phyloP scores from a whole-genome alignment of 2,329 filamentous ascomycete genomes.

The Thielaviopsis populi region DNA sequence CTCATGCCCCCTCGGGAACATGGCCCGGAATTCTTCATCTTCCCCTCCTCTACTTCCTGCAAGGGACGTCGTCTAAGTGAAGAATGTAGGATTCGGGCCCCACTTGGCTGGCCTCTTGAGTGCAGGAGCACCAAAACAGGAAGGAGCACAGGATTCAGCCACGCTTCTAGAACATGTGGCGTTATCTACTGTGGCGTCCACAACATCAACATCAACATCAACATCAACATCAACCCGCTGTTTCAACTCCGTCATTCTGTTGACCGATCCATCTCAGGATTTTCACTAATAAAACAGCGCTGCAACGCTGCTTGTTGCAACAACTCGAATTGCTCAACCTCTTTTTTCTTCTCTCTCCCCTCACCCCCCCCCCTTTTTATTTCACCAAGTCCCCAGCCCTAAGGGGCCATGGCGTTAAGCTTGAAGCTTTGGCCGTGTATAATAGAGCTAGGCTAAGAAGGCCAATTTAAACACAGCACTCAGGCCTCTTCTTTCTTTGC shows the following conservation, averaged over 20 bases:
- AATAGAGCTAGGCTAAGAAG: background rate
- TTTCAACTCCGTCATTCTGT: background rate
- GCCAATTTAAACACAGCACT: background rate
- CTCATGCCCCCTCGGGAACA: background rate
- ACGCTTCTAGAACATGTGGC: slow-evolving; percentile 6
- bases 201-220: background rate
- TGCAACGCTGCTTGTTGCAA: slow-evolving; percentile 10
- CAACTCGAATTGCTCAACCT: background rate
- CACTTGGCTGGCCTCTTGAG: background rate
- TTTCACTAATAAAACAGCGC: background rate
- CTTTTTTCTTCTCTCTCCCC: background rate
- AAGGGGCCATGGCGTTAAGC: background rate
- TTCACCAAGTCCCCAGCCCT: background rate
- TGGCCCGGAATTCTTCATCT: background rate
- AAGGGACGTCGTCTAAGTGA: background rate
- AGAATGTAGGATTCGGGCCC: background rate
- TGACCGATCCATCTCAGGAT: background rate
- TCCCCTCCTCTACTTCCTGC: background rate
- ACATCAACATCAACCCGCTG: background rate
- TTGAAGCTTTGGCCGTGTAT: slow-evolving; percentile 1
- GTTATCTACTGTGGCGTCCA: background rate
- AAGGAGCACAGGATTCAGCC: background rate
- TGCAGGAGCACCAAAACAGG: slow-evolving; percentile 2
- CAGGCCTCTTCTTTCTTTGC: background rate
- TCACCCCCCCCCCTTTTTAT: background rate